phyloP scores from a whole-genome alignment of 305 asterid species.

The Striga hermonthica region DNA sequence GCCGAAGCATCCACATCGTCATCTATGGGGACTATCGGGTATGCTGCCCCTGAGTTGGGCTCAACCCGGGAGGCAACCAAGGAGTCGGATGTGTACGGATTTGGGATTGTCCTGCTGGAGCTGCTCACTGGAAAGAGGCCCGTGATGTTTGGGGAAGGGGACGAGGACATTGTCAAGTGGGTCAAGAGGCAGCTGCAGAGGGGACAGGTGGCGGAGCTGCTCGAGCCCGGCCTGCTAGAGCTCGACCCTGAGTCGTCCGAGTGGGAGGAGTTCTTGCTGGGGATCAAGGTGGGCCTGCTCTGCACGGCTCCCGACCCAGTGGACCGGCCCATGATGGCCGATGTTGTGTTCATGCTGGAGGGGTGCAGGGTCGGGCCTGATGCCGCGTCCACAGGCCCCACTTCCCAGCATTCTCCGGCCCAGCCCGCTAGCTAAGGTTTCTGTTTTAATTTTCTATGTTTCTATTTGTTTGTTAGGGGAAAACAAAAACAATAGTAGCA shows the following conservation, averaged over 20 bases:
- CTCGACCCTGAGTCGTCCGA: slow-evolving; percentile 76
- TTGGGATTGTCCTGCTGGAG: slow-evolving; percentile 62
- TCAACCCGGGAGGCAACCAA: slow-evolving; percentile 45
- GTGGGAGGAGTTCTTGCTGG: slow-evolving; percentile 77
- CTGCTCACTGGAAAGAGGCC: slow-evolving; percentile 70
- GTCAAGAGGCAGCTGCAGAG: slow-evolving; percentile 69
- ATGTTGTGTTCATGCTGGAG: slow-evolving; percentile 71
- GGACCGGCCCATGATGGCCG: slow-evolving; percentile 65
- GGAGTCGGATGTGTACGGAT: slow-evolving; percentile 63
- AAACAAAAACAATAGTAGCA: background rate
- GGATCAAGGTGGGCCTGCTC: slow-evolving; percentile 68
- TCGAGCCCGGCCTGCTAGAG: slow-evolving; percentile 70
- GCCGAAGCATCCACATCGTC: slow-evolving; percentile 49
- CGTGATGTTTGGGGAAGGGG: slow-evolving; percentile 55
- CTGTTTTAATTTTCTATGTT: background rate
- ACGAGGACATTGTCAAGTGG: slow-evolving; percentile 77
- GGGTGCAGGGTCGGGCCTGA: slow-evolving; percentile 78
- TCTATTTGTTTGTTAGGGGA: slow-evolving; percentile 3
- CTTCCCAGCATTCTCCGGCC: slow-evolving; percentile 58
- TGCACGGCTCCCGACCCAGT: slow-evolving; percentile 64
- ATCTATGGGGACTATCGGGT: slow-evolving; percentile 58
- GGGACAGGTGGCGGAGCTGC: slow-evolving; percentile 62
- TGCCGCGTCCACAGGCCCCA: slow-evolving; percentile 59
- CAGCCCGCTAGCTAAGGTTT: slow-evolving; percentile 32
- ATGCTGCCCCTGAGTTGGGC: slow-evolving; percentile 53